These are phyloP conservation scores for Teratosphaeria epicoccoides DNA, from an alignment of 2,329 filamentous ascomycete genomes.

Conservation along the genomic window DNA sequence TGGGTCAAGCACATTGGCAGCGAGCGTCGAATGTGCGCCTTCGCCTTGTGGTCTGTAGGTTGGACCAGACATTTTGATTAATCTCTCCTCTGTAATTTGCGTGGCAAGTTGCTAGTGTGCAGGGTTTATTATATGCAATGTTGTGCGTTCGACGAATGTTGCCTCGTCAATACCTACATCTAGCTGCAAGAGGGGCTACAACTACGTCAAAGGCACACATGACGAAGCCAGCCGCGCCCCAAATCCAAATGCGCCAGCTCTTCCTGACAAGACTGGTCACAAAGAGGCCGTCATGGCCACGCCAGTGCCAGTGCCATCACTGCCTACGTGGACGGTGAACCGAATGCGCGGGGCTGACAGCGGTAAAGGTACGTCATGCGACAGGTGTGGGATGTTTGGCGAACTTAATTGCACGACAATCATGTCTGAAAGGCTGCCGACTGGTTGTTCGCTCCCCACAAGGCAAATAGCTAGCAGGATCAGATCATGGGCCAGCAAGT, in stretches of 20 bases:
- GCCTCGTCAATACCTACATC: background rate
- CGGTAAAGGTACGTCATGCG: background rate
- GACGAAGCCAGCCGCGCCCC: background rate
- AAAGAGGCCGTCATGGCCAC: background rate
- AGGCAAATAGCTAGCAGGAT: background rate
- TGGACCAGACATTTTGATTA: background rate
- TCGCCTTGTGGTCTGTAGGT: background rate
- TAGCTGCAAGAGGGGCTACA: background rate
- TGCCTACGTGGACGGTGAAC: too few species aligned
- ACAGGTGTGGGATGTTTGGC: background rate
- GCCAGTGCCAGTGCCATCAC: background rate
- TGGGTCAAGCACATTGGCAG: conserved; percentile 8
- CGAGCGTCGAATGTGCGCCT: conserved; percentile 5
- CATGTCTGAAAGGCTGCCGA: background rate
- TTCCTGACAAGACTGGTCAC: background rate
- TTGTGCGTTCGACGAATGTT: background rate
- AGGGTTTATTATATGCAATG: too few species aligned
- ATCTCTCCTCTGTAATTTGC: background rate
- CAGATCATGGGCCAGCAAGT: background rate
- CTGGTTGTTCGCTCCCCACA: background rate
- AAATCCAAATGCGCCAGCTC: background rate
- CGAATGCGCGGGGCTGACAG: background rate
- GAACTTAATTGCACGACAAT: background rate
- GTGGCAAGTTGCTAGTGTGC: too few species aligned
- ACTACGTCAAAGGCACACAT: background rate